A percentile compares a stretch with the other conserved stretches of the same genome.
Conservation (phyloP, 202 grass and related monocot genomes). For the Cymbopogon flexuosus region DNA sequence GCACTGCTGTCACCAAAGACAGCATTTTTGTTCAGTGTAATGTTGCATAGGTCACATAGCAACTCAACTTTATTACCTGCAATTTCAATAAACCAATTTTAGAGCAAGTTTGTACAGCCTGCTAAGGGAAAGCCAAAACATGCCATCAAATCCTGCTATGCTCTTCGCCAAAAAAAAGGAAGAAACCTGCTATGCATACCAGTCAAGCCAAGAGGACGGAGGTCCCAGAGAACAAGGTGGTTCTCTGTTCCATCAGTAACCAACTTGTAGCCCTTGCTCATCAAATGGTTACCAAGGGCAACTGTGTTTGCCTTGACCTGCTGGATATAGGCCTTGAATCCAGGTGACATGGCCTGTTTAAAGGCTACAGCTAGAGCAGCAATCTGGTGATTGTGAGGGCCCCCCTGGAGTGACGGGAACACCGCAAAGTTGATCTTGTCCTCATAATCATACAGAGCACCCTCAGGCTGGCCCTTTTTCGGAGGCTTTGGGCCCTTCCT, state of each 20-base stretch:
- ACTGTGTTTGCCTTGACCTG: constrained; percentile 92
- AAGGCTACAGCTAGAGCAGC: constrained; percentile 85
- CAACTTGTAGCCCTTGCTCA: constrained; percentile 98
- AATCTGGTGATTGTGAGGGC: constrained; percentile 99
- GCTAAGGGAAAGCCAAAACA: background rate
- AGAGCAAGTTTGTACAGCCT: background rate
- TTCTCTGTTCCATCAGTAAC: constrained; percentile 98
- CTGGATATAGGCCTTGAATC: constrained; percentile 90
- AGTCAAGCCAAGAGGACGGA: constrained; percentile 93
- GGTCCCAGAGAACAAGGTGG: constrained; percentile 98
- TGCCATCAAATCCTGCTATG: background rate
- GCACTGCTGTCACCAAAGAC: constrained; percentile 98
- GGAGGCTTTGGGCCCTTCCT: constrained; percentile 92
- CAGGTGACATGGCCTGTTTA: constrained; percentile 68
- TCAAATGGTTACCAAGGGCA: constrained; percentile 86
- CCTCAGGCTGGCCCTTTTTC: constrained; percentile 91
- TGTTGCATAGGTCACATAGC: constrained; percentile 83
- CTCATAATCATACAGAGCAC: constrained; percentile 83
- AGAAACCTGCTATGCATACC: constrained; percentile 36
- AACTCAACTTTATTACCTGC: constrained; percentile 97
- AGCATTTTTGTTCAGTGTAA: constrained; percentile 96
- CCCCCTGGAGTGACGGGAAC: constrained; percentile 92
- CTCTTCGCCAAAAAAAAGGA: background rate
- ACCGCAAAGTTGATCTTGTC: constrained; percentile 96
- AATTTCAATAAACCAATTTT: constrained; percentile 8